These are phyloP conservation scores for Penicillium sp. DNA, from an alignment of 2,329 filamentous ascomycete genomes.

Conservation along the genomic window DNA sequence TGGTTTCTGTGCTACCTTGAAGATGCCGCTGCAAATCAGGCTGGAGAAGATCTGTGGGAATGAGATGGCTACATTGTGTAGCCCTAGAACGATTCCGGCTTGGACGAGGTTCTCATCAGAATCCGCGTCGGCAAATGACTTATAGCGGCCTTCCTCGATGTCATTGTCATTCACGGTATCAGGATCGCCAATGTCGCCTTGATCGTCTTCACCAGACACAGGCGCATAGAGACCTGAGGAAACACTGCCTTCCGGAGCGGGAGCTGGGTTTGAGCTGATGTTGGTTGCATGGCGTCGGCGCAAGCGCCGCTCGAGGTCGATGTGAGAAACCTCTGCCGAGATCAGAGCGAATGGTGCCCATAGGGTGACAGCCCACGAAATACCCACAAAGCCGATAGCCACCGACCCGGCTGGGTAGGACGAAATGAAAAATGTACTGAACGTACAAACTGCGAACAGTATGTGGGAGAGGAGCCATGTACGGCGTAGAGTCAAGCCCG, in stretches of 20 bases:
- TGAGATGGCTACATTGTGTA: slow-evolving; percentile 93
- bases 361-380: slow-evolving; percentile 87
- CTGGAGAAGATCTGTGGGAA: slow-evolving; percentile 90
- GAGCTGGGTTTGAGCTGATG: slow-evolving; percentile 5
- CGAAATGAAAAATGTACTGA: slow-evolving; percentile 74
- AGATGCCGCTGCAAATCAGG: slow-evolving; percentile 77
- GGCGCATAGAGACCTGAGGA: slow-evolving; percentile 11
- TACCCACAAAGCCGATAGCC: slow-evolving; percentile 76
- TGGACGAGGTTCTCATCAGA: slow-evolving; percentile 64
- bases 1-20: slow-evolving; percentile 81
- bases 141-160: slow-evolving; percentile 28
- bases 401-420: slow-evolving; percentile 69
- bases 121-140: slow-evolving; percentile 19
- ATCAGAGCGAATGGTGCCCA: slow-evolving; percentile 97
- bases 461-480: slow-evolving; percentile 83
- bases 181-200: slow-evolving; percentile 2
- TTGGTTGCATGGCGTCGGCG: slow-evolving; percentile 36
- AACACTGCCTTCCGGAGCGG: slow-evolving; percentile 2
- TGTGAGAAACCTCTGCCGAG: slow-evolving; percentile 81
- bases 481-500: slow-evolving; percentile 78
- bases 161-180: slow-evolving; percentile 14
- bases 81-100: slow-evolving; percentile 85
- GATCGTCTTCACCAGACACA: slow-evolving; percentile 8
- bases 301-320: slow-evolving; percentile 65
- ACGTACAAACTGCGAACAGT: slow-evolving; percentile 79